Percentiles rank a stretch among this genome's conserved stretches.
Evolutionary conservation across 352 stramenopile genomes (phyloP).

Genomic region (Phytophthora vignae): DNA sequence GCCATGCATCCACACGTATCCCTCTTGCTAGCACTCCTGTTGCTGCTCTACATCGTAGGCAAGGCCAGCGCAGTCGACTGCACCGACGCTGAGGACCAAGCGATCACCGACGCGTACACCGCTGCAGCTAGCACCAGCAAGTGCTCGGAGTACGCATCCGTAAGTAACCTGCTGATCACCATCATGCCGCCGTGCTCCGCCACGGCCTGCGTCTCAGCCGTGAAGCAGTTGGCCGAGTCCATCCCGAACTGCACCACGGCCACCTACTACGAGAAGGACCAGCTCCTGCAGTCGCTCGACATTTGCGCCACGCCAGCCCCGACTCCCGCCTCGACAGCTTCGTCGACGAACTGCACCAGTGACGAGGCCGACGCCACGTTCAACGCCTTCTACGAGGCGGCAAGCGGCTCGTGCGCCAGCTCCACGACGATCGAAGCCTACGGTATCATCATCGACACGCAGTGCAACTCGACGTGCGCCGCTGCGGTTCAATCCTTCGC

Average conservation of each 20-base stretch:
- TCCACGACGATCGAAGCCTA: slow-evolving; percentile 34
- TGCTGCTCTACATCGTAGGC: neutral
- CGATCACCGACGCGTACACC: slow-evolving; percentile 18
- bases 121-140: slow-evolving; percentile 15
- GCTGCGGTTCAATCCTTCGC: slow-evolving; percentile 24
- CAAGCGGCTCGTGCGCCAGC: slow-evolving; percentile 15
- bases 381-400: slow-evolving; percentile 18
- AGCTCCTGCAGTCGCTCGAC: slow-evolving; percentile 14
- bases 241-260: slow-evolving; percentile 33
- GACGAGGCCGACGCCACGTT: slow-evolving; percentile 15
- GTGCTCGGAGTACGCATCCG: slow-evolving; percentile 21
- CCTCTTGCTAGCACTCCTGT: neutral
- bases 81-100: slow-evolving; percentile 17
- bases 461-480: slow-evolving; percentile 41
- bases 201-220: slow-evolving; percentile 18
- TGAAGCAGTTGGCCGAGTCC: slow-evolving; percentile 20
- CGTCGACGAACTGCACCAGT: slow-evolving; percentile 30
- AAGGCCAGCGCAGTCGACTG: slow-evolving; percentile 14
- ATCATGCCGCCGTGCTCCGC: slow-evolving; percentile 34
- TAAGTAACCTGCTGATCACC: slow-evolving; percentile 22
- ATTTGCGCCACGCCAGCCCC: slow-evolving; percentile 30
- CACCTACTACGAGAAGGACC: slow-evolving; percentile 11
- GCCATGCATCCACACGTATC: too few relatives aligned
- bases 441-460: slow-evolving; percentile 39
- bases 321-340: slow-evolving; percentile 23